Evolutionary conservation across 2,329 filamentous ascomycete genomes (phyloP).

Genomic region (Beauveria scarabaeidicola): DNA sequence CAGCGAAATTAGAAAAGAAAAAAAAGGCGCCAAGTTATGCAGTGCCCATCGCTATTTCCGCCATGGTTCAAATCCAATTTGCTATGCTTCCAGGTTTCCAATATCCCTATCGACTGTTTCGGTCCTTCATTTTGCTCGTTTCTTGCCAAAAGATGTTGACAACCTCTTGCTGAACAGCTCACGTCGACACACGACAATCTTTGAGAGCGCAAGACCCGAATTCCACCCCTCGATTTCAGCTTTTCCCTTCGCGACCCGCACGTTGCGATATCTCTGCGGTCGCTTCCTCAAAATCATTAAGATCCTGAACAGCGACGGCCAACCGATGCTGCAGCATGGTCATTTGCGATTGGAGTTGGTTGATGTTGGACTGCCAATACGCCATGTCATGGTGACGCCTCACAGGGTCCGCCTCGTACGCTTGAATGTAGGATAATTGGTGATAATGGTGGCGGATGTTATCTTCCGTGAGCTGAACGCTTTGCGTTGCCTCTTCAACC

Average conservation of each 20-base stretch:
- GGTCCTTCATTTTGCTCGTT: not conserved
- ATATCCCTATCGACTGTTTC: not conserved
- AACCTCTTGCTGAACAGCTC: not conserved
- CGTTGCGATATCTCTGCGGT: not conserved
- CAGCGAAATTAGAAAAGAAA: not conserved
- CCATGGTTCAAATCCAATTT: not conserved
- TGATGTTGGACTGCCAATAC: not conserved
- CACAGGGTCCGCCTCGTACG: not conserved
- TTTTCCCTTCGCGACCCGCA: not conserved
- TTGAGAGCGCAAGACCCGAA: not conserved
- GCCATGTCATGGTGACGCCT: not conserved
- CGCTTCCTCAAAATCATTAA: slow-evolving; percentile 8
- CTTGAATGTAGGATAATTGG: not conserved
- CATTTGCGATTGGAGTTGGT: not conserved
- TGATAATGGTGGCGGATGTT: slow-evolving; percentile 1
- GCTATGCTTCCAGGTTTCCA: not conserved
- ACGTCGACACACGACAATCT: not conserved
- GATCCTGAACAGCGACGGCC: slow-evolving; percentile 4
- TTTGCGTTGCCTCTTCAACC: not conserved
- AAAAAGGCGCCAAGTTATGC: not conserved
- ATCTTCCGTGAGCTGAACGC: not conserved
- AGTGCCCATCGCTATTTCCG: not conserved
- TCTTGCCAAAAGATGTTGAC: not conserved
- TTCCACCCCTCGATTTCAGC: not conserved
- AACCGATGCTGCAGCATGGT: not conserved